Conservation (phyloP, 2,329 filamentous ascomycete genomes). For the Beauveria bassiana region DNA sequence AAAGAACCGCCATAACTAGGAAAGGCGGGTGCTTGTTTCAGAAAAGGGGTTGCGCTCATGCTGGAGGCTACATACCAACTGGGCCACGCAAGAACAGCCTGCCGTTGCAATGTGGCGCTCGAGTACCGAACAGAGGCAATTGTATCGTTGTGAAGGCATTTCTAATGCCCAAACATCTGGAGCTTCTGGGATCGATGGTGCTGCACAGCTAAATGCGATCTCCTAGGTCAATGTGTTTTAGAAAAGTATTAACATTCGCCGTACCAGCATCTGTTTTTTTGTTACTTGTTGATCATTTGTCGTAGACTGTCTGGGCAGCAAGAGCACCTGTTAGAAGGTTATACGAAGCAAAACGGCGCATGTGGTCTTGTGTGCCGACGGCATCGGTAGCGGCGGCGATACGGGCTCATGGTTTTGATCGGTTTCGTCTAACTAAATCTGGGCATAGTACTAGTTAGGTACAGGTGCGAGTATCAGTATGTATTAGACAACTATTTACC, state of each 20-base stretch:
- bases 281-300: background rate
- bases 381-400: background rate
- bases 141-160: too few species aligned
- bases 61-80: background rate
- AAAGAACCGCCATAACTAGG: background rate
- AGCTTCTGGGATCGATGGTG: too few species aligned
- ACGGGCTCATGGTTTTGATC: background rate
- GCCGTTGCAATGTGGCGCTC: too few species aligned
- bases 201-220: too few species aligned
- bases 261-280: background rate
- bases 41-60: background rate
- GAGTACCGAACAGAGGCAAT: too few species aligned
- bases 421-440: background rate
- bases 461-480: background rate
- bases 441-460: background rate
- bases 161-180: too few species aligned
- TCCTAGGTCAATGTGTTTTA: too few species aligned
- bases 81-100: too few species aligned
- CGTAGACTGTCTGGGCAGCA: background rate
- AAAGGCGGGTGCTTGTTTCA: background rate
- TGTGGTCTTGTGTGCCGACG: background rate
- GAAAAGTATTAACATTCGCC: background rate
- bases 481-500: background rate
- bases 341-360: background rate
- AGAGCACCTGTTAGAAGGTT: too few species aligned